A percentile compares a stretch with the other conserved stretches of the same genome.
Conservation (phyloP, 306 rosid species). For the Dryas alaskensis region DNA sequence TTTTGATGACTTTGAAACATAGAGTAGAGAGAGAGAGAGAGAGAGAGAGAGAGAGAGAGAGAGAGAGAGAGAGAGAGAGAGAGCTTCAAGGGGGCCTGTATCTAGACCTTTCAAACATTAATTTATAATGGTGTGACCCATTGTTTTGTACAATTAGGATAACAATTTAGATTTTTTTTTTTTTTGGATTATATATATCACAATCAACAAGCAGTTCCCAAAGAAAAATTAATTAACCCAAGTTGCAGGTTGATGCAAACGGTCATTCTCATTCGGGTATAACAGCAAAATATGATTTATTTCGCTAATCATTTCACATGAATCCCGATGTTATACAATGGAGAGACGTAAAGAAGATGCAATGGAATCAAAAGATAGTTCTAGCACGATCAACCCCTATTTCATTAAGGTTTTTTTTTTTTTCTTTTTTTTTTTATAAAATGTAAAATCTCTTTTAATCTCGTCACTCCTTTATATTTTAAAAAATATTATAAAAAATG, state of each 20-base stretch:
- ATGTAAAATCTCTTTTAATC: too few species aligned
- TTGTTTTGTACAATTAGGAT: conserved; percentile 20
- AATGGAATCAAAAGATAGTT: background rate
- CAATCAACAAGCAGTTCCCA: conserved; percentile 2
- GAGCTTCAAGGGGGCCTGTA: conserved; percentile 63
- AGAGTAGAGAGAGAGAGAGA: background rate
- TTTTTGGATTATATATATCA: background rate
- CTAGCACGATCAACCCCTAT: background rate
- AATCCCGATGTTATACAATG: conserved; percentile 18
- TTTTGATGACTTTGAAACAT: conserved; percentile 41
- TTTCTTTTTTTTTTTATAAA: background rate
- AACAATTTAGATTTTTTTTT: conserved; percentile 4
- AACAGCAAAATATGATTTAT: conserved; percentile 32
- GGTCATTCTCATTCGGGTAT: conserved; percentile 38
- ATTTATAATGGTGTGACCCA: conserved; percentile 26
- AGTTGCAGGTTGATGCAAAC: conserved; percentile 15
- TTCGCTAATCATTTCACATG: conserved; percentile 45
- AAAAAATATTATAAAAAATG: too few species aligned
- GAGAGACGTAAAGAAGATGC: conserved; percentile 28
- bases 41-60: background rate
- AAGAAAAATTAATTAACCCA: background rate
- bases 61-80: too few species aligned
- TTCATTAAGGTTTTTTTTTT: background rate
- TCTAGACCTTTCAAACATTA: conserved; percentile 53
- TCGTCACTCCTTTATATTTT: too few species aligned